Evolutionary conservation across 176 grass and related monocot species (phyloP).

Genomic region (Avena eriantha): DNA sequence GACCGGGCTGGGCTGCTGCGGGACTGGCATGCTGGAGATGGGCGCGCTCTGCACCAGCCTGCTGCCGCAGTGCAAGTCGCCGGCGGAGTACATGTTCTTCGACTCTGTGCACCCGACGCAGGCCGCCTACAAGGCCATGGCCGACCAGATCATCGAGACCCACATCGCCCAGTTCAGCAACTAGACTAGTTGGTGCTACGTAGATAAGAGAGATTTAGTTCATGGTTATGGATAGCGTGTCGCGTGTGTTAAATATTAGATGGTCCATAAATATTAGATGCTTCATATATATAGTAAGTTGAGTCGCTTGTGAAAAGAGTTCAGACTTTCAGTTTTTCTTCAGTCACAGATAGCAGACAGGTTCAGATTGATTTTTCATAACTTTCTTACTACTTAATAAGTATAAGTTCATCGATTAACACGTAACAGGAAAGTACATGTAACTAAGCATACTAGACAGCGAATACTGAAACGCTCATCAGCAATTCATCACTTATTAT

Average conservation of each 20-base stretch:
- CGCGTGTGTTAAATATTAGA: background rate
- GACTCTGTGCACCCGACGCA: constrained; percentile 74
- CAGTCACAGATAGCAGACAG: background rate
- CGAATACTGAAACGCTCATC: background rate
- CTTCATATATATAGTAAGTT: background rate
- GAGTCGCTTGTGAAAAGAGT: background rate
- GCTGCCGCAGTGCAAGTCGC: constrained; percentile 44
- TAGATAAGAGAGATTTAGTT: background rate
- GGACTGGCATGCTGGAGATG: constrained; percentile 48
- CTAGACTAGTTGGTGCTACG: background rate
- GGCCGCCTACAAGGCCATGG: constrained; percentile 55
- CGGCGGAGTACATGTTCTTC: constrained; percentile 59
- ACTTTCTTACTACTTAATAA: background rate
- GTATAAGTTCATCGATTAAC: background rate
- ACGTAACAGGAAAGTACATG: background rate
- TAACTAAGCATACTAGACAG: background rate
- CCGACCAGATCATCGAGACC: constrained; percentile 46
- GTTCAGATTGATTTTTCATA: background rate
- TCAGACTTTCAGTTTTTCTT: background rate
- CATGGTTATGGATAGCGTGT: background rate
- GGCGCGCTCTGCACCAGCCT: constrained; percentile 47
- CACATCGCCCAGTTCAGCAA: constrained; percentile 32
- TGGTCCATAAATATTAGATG: background rate
- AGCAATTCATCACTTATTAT: background rate
- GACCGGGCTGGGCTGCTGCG: constrained; percentile 50